Evolutionary conservation across 805 yeast genomes (phyloP), one percentile per base, ranked within the genome.

Genomic region (Pichia nakasei): DNA sequence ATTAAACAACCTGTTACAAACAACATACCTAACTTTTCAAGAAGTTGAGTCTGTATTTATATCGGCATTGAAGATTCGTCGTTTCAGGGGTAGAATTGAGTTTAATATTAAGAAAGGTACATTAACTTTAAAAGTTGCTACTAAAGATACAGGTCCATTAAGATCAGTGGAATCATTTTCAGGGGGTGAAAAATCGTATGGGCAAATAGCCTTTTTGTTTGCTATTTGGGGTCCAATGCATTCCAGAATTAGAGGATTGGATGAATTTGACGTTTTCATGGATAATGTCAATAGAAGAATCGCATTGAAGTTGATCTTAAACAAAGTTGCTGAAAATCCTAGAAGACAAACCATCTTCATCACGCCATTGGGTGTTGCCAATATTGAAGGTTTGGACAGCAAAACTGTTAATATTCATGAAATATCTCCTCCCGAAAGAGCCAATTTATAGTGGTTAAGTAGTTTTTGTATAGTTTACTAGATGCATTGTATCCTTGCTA

Each of bases 211-310:
- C 0, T 71, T 93, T 46, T 64, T 93, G 38, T 68, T 91, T 47
- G 82, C 97, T 0, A 83, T 95, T 24, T 93, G 99, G 99, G 78
- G 79, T 50, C 82, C 86, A 22, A 89, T 93, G 96, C 78, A 82
- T 48, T 82, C 95, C 0, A 76, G 85, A 45, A 75, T 93, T 18
- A 76, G 94, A 47, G 97, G 97, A 0, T 66, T 93, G 47, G 99
- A 93, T 63, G 99, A 93, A 62, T 93, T 85, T 60, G 99, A 93
- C 64, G 98, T 93, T 19, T 93, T 81, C 56, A 93, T 93, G 98
- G 99, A 93, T 61, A 86, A 87, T 39, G 85, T 87, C 17, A 88
- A 89, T 58, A 73, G 98, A 51, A 73, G 81, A 37, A 75, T 84
- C 42, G 87, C 95, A 48, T 78, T 93, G 58, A 71, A 76, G 39